These are phyloP conservation scores for Halenospora varia DNA, from an alignment of 495 filamentous ascomycete species.

Conservation along the genomic window DNA sequence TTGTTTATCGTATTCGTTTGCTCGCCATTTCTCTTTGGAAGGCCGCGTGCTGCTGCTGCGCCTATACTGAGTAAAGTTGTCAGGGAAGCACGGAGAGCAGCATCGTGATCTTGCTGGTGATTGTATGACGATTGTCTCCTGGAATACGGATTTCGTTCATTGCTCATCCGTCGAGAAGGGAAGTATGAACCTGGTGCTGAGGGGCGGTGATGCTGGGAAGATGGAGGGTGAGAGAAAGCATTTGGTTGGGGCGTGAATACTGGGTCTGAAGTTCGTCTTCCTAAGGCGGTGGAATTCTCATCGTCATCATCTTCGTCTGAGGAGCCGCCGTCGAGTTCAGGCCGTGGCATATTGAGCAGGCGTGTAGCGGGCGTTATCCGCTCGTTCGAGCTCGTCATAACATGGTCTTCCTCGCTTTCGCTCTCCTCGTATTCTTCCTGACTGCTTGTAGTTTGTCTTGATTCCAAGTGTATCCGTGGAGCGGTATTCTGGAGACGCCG, in stretches of 20 bases:
- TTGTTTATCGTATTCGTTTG: constrained; percentile 11
- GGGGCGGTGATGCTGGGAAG: constrained; percentile 44
- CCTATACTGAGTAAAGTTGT: constrained; percentile 94
- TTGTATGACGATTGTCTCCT: constrained; percentile 36
- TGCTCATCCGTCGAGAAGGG: constrained; percentile 30
- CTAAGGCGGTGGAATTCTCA: constrained; percentile 77
- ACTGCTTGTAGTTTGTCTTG: constrained; percentile 62
- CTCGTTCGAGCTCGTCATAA: constrained; percentile 84
- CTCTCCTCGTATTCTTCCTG: constrained; percentile 84
- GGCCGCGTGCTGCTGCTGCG: constrained; percentile 71
- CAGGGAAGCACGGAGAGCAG: constrained; percentile 83
- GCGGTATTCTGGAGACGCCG: constrained; percentile 28
- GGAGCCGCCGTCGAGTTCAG: constrained; percentile 34
- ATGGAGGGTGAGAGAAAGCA: constrained; percentile 81
- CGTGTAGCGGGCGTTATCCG: constrained; percentile 40
- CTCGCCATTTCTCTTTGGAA: constrained; percentile 62
- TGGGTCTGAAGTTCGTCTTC: constrained; percentile 44
- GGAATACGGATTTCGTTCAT: constrained; percentile 3
- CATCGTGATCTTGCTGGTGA: constrained; percentile 84
- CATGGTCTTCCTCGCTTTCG: constrained; percentile 77
- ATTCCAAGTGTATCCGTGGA: constrained; percentile 34
- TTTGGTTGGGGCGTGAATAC: constrained; percentile 84
- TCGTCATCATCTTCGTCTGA: constrained; percentile 61
- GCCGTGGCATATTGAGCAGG: constrained; percentile 19
- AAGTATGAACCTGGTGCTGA: constrained; percentile 32